A percentile compares a stretch with the other conserved stretches of the same genome.
These are phyloP conservation scores for Alisma plantagoaquatica DNA, from an alignment of 106 monocot species.

Conservation along the genomic window DNA sequence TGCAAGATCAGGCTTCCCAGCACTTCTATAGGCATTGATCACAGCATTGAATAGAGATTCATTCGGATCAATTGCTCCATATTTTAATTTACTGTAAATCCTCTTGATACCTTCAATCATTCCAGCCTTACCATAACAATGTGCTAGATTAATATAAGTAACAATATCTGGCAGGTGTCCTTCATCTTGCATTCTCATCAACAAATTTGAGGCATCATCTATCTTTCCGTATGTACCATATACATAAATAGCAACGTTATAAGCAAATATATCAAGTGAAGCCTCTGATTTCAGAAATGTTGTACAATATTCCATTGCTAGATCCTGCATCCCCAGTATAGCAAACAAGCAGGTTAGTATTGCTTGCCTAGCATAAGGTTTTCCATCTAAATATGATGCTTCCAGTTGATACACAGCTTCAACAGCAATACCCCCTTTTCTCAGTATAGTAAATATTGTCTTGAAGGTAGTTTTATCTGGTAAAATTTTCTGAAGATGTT, in stretches of 20 bases:
- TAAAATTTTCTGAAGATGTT: conserved; percentile 16
- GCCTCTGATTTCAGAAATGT: conserved; percentile 21
- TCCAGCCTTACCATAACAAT: conserved; percentile 61
- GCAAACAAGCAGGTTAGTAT: conserved; percentile 50
- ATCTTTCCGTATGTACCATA: conserved; percentile 46
- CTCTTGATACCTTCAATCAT: conserved; percentile 67
- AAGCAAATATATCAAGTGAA: conserved; percentile 35
- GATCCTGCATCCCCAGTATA: conserved; percentile 33
- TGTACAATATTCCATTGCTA: conserved; percentile 41
- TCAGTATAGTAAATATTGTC: conserved; percentile 43
- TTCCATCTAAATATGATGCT: conserved; percentile 40
- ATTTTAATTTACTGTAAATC: conserved; percentile 48
- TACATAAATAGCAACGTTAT: conserved; percentile 57
- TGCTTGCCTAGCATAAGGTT: conserved; percentile 41
- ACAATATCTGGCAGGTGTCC: conserved; percentile 49
- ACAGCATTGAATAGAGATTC: conserved; percentile 43
- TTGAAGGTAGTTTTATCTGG: conserved; percentile 50
- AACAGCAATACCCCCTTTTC: conserved; percentile 36
- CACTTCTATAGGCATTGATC: conserved; percentile 31
- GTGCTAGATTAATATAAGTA: conserved; percentile 55
- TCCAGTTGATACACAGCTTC: conserved; percentile 52
- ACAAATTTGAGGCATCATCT: conserved; percentile 55
- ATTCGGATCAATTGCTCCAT: conserved; percentile 39
- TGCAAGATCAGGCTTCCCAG: conserved; percentile 49
- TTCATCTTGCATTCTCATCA: conserved; percentile 65